Percentiles rank a stretch among this genome's conserved stretches.
phyloP scores from a whole-genome alignment of 1,284 basidiomycete species.

The Hymenochaete sp. region DNA sequence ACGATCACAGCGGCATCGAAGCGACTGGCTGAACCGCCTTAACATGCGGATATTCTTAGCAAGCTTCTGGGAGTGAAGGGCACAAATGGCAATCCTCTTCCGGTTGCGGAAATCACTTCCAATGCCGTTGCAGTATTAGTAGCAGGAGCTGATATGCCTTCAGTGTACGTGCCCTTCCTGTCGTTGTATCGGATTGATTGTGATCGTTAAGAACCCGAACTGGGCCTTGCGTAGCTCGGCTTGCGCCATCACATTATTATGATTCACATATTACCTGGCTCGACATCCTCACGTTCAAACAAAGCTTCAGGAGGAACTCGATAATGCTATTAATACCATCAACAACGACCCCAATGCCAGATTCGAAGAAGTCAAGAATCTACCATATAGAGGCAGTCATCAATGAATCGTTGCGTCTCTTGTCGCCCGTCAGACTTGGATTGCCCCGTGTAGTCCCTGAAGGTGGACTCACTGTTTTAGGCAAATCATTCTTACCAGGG shows the following conservation, averaged over 20 bases:
- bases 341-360: constrained; percentile 43
- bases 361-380: constrained; percentile 55
- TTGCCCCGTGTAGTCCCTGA: constrained; percentile 71
- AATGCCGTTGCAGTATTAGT: constrained; percentile 44
- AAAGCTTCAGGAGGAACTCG: constrained; percentile 75
- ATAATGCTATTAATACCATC: constrained; percentile 57
- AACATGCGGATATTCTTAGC: constrained; percentile 14
- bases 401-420: constrained; percentile 73
- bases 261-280: constrained; percentile 78
- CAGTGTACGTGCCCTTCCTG: too few species aligned
- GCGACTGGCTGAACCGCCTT: constrained; percentile 14
- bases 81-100: constrained; percentile 38
- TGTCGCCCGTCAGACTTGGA: constrained; percentile 75
- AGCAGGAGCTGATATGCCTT: too few species aligned
- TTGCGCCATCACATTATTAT: too few species aligned
- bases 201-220: too few species aligned
- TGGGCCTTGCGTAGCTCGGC: constrained; percentile 72
- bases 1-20: constrained; percentile 55
- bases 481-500: constrained; percentile 61
- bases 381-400: constrained; percentile 79
- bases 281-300: constrained; percentile 54
- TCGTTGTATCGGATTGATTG: too few species aligned
- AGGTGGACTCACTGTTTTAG: constrained; percentile 54
- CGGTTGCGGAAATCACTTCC: constrained; percentile 38
- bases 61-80: constrained; percentile 32